Base-by-base conservation (phyloP, 1,139 yeast species). In the Ogataea hybrid region DNA sequence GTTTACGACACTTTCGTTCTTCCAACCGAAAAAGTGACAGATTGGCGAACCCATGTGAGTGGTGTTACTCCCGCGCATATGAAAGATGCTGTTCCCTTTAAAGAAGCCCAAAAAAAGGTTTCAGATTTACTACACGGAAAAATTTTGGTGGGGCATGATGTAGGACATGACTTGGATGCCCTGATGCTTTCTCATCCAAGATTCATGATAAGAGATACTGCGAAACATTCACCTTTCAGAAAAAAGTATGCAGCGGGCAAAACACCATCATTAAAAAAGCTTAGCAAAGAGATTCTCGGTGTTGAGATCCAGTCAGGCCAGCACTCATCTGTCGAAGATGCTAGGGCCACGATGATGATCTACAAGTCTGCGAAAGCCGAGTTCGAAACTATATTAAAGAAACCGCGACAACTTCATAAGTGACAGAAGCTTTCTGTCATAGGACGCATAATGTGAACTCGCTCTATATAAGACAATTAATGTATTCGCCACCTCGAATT, bases 281-380 rank as follows among this genome's bases (percentile, higher is more conserved):
- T 90, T 22, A 66, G 85, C 0, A 67, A 69, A 43, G 80, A 77
- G 52, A 69, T 83, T 29, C 64, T 87, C 36, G 70, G 75, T 1
- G 46, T 76, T 2, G 80, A 76, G 9, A 87, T 90, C 48, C 97
- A 90, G 62, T 67, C 66, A 1, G 88, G 83, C 0, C 74, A 79
- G 47, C 97, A 90, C 65, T 83, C 94, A 7, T 86, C 96, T 0
- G 86, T 90, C 1, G 96, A 87, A 58, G 97, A 89, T 67, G 96
- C 97, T 0, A 75, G 79, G 53, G 92, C 92, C 2, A 80, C 96
- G 0, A 88, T 89, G 96, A 65, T 82, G 42, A 62, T 89, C 21
- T 89, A 79, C 58, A 72, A 88, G 47, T 58, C 76, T 42, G 75
- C 77, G 54, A 81, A 77, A 54, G 67, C 65, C 41, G 87, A 79